These are phyloP conservation scores for Fusarium phyllophilum DNA, from an alignment of 2,329 filamentous ascomycete species.

Conservation along the genomic window DNA sequence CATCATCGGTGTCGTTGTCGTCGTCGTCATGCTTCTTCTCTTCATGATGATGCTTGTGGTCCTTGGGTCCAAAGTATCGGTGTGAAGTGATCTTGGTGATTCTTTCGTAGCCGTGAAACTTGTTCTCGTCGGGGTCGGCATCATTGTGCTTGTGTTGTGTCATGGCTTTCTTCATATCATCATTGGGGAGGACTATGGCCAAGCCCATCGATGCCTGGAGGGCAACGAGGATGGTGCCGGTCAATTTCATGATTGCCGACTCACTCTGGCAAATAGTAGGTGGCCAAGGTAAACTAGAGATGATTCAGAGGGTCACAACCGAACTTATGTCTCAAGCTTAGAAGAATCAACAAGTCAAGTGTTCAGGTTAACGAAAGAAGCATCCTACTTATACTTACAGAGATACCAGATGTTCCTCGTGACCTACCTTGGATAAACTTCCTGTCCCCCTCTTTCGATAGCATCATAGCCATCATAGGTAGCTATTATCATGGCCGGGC, in stretches of 20 bases:
- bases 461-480: neutral
- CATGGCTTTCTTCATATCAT: neutral
- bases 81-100: neutral
- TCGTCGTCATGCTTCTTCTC: neutral
- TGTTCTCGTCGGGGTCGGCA: neutral
- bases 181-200: neutral
- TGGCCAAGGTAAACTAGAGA: neutral
- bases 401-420: neutral
- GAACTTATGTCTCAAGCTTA: neutral
- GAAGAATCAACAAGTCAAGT: neutral
- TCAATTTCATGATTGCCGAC: slow-evolving; percentile 8
- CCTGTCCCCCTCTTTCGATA: neutral
- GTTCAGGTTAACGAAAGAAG: neutral
- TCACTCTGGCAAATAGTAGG: neutral
- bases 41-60: neutral
- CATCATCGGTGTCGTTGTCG: neutral
- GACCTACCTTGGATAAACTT: neutral
- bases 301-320: neutral
- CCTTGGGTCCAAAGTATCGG: neutral
- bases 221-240: slow-evolving; percentile 6
- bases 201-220: slow-evolving; percentile 16
- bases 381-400: slow-evolving; percentile 1
- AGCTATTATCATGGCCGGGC: no score
- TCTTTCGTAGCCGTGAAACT: neutral
- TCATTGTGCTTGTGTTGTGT: neutral